A percentile compares a stretch with the other conserved stretches of the same genome.
Conservation (phyloP, 2,329 filamentous ascomycete genomes). For the Phialophora expanda region DNA sequence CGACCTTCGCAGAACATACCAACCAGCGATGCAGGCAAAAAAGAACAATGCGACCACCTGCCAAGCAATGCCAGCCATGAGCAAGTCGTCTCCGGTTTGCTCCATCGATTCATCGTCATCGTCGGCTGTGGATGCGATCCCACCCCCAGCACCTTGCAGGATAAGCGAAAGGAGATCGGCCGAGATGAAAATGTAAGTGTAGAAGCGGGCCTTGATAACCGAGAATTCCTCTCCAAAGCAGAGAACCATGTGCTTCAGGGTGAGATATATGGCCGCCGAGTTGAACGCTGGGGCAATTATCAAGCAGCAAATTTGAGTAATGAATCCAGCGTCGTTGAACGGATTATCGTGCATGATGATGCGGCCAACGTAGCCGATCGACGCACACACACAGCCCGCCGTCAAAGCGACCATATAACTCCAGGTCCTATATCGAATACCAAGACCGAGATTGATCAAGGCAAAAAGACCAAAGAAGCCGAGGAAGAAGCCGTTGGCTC, state of each 20-base stretch:
- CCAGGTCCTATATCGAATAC: slow-evolving; percentile 60
- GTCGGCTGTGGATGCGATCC: slow-evolving; percentile 58
- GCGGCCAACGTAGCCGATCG: slow-evolving; percentile 62
- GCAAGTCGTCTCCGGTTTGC: slow-evolving; percentile 58
- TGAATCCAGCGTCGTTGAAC: slow-evolving; percentile 55
- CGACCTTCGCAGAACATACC: slow-evolving; percentile 21
- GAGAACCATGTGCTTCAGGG: slow-evolving; percentile 62
- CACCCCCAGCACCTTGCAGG: slow-evolving; percentile 62
- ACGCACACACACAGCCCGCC: slow-evolving; percentile 57
- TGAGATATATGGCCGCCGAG: slow-evolving; percentile 62
- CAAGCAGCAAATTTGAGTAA: slow-evolving; percentile 59
- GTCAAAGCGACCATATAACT: slow-evolving; percentile 58
- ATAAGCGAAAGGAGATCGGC: slow-evolving; percentile 65
- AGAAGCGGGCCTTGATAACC: slow-evolving; percentile 54
- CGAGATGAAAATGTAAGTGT: slow-evolving; percentile 65
- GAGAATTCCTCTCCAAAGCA: slow-evolving; percentile 59
- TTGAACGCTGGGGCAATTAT: slow-evolving; percentile 63
- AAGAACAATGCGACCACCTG: slow-evolving; percentile 59
- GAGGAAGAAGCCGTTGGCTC: slow-evolving; percentile 60
- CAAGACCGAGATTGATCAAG: slow-evolving; percentile 56
- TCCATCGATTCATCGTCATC: slow-evolving; percentile 47
- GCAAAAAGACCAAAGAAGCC: slow-evolving; percentile 58
- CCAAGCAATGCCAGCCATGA: slow-evolving; percentile 63
- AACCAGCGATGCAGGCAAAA: slow-evolving; percentile 35
- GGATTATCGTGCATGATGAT: slow-evolving; percentile 60